These are phyloP conservation scores for Phytopythium litorale DNA, from an alignment of 352 stramenopile genomes.

Conservation along the genomic window DNA sequence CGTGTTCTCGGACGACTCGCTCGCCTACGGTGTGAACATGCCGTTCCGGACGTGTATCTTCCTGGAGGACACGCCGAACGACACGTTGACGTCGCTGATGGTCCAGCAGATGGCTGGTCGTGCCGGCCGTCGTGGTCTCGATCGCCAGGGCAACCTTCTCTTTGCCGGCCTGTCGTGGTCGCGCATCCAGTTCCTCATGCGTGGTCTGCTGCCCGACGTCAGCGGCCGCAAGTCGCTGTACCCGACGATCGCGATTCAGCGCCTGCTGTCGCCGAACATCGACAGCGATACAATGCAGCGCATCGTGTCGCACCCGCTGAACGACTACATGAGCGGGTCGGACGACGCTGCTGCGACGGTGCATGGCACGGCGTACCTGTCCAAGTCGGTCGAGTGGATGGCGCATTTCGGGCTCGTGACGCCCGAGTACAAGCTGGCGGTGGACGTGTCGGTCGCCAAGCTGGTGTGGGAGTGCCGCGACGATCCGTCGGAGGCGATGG, in stretches of 20 bases:
- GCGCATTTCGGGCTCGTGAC: constrained; percentile 82
- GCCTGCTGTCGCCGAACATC: constrained; percentile 89
- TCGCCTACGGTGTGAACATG: constrained; percentile 99
- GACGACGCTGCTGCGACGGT: constrained; percentile 17
- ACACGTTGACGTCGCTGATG: constrained; percentile 95
- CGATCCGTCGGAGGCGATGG: constrained; percentile 66
- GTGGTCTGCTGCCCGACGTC: constrained; percentile 93
- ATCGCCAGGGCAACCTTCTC: constrained; percentile 96
- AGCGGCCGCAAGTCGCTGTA: constrained; percentile 91
- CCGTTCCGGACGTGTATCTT: constrained; percentile 98
- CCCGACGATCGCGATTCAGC: constrained; percentile 92
- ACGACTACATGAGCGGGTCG: constrained; percentile 62
- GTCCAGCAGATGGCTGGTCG: constrained; percentile 99
- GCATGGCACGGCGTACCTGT: constrained; percentile 71
- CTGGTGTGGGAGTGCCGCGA: constrained; percentile 85
- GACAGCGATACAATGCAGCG: constrained; percentile 88
- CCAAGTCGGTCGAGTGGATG: constrained; percentile 90
- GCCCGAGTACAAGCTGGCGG: constrained; percentile 61
- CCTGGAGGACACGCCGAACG: constrained; percentile 94
- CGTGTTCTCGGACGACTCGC: constrained; percentile 97
- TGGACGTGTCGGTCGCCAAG: constrained; percentile 75
- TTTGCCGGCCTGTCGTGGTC: constrained; percentile 94
- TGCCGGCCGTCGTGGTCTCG: constrained; percentile 96
- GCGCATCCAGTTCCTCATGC: constrained; percentile 97
- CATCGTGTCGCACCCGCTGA: constrained; percentile 80